These are phyloP conservation scores for Lasiodiplodia sp. DNA, from an alignment of 2,329 filamentous ascomycete species.

Conservation along the genomic window DNA sequence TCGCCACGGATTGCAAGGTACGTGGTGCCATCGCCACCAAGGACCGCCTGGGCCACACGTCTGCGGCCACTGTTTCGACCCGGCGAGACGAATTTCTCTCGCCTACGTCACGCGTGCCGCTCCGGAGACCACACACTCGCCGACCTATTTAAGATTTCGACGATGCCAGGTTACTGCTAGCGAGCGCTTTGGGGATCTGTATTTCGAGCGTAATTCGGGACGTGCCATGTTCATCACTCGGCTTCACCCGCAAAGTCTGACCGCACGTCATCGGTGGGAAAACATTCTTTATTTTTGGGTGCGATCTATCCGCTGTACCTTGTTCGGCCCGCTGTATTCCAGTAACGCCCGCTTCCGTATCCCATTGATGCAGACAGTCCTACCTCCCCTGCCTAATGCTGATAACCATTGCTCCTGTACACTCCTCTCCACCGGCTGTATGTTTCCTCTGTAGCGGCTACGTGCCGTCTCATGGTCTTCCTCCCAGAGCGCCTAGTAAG, in stretches of 20 bases:
- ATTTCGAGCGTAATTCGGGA: not conserved
- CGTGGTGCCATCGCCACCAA: no score
- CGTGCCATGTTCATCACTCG: not conserved
- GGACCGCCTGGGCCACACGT: not conserved
- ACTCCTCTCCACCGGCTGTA: conserved; percentile 16
- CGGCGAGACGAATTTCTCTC: not conserved
- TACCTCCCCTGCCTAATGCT: conserved; percentile 14
- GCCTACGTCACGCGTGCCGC: not conserved
- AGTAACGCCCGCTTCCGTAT: conserved; percentile 25
- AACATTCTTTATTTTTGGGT: conserved; percentile 22
- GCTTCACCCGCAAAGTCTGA: not conserved
- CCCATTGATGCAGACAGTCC: conserved; percentile 20
- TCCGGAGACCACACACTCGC: not conserved
- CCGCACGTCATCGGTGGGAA: not conserved
- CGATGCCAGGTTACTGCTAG: not conserved
- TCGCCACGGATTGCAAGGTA: not conserved
- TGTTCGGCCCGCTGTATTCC: conserved; percentile 10
- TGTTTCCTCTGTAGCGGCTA: not conserved
- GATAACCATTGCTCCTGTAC: conserved; percentile 19
- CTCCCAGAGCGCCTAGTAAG: not conserved
- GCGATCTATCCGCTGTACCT: conserved; percentile 27
- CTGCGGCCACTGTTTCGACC: not conserved
- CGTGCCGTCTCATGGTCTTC: not conserved
- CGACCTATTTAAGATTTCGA: not conserved
- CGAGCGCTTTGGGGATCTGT: not conserved